Percentiles rank a stretch among this genome's conserved stretches.
These are phyloP conservation scores for Arachis stenosperma DNA, from an alignment of 306 rosid genomes.

Conservation along the genomic window DNA sequence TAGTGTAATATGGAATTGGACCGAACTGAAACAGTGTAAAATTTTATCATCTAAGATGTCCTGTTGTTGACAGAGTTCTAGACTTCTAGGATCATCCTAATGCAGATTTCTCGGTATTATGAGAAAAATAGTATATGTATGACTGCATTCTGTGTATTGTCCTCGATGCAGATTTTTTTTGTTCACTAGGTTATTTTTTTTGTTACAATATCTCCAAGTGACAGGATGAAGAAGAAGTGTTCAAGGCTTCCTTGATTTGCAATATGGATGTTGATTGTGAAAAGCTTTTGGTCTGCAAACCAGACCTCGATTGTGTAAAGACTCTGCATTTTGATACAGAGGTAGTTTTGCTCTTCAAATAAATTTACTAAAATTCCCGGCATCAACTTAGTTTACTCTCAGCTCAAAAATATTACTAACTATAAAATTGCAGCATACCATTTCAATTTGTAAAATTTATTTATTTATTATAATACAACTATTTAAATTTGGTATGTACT, in stretches of 20 bases:
- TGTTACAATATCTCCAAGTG: constrained; percentile 28
- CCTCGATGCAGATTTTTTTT: neutral
- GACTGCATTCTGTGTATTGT: constrained; percentile 19
- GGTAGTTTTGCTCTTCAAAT: constrained; percentile 54
- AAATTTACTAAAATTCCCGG: constrained; percentile 12
- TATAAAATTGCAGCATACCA: constrained; percentile 16
- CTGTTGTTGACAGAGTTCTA: no score
- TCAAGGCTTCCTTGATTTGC: constrained; percentile 94
- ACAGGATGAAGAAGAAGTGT: constrained; percentile 77
- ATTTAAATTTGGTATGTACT: constrained; percentile 9
- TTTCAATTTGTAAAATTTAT: neutral
- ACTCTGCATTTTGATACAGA: constrained; percentile 83
- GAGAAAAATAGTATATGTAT: constrained; percentile 1
- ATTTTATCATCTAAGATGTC: no score
- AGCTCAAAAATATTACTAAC: constrained; percentile 7
- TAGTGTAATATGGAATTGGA: neutral
- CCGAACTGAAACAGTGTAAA: neutral
- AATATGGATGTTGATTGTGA: constrained; percentile 75
- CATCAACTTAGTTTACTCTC: constrained; percentile 24
- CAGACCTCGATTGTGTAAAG: constrained; percentile 76
- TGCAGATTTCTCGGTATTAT: neutral
- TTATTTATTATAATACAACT: constrained; percentile 12
- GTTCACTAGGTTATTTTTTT: constrained; percentile 11
- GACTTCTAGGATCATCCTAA: no score
- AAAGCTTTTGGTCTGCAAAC: constrained; percentile 75